A percentile compares a stretch with the other conserved stretches of the same genome.
Conservation (phyloP, 2,329 filamentous ascomycete species). For the Cladophialophora exuberans region DNA sequence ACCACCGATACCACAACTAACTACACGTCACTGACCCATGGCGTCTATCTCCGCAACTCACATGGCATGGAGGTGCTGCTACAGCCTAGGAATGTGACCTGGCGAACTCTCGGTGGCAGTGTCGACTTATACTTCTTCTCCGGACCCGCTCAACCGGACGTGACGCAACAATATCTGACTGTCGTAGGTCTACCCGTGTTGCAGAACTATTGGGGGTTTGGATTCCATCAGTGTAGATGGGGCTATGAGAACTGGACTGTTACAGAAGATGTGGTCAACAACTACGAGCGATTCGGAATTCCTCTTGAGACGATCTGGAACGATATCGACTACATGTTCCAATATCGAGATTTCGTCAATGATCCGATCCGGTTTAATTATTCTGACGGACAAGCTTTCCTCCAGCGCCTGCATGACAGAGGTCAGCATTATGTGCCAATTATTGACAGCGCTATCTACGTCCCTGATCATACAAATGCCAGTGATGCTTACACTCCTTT, state of each 20-base stretch:
- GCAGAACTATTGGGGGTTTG: slow-evolving; percentile 81
- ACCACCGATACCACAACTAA: slow-evolving; percentile 48
- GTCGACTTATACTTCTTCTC: slow-evolving; percentile 81
- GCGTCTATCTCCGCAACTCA: slow-evolving; percentile 75
- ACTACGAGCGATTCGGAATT: slow-evolving; percentile 59
- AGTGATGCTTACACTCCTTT: slow-evolving; percentile 64
- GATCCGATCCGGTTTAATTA: slow-evolving; percentile 58
- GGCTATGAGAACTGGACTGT: slow-evolving; percentile 72
- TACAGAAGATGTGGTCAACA: slow-evolving; percentile 60
- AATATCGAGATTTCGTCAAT: slow-evolving; percentile 63
- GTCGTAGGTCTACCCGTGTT: slow-evolving; percentile 73
- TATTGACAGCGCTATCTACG: slow-evolving; percentile 68
- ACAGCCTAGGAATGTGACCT: slow-evolving; percentile 66
- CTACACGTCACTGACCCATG: slow-evolving; percentile 67
- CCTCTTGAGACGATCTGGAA: slow-evolving; percentile 58
- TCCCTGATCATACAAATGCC: slow-evolving; percentile 70
- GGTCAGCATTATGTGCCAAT: slow-evolving; percentile 65
- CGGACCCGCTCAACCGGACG: slow-evolving; percentile 68
- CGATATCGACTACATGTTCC: slow-evolving; percentile 59
- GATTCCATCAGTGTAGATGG: slow-evolving; percentile 83
- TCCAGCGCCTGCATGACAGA: slow-evolving; percentile 56
- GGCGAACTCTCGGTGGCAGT: slow-evolving; percentile 73
- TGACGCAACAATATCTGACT: slow-evolving; percentile 73
- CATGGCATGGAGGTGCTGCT: slow-evolving; percentile 76
- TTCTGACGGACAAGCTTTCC: slow-evolving; percentile 54